A percentile compares a stretch with the other conserved stretches of the same genome.
phyloP scores from a whole-genome alignment of 176 grass and related monocot genomes.

The Bonia amplexicaulis region DNA sequence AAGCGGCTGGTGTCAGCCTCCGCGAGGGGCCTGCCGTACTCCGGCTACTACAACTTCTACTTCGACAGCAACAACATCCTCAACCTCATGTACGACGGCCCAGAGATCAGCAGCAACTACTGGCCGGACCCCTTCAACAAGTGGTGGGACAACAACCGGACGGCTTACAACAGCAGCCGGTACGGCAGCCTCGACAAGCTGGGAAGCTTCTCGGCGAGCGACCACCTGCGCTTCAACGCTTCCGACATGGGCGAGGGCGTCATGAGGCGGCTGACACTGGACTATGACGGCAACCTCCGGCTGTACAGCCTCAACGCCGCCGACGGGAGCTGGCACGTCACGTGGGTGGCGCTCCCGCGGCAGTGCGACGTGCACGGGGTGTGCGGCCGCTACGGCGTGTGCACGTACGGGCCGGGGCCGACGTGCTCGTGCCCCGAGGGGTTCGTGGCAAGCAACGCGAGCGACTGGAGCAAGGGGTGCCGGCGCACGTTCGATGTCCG shows the following conservation, averaged over 20 bases:
- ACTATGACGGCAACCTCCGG: constrained; percentile 77
- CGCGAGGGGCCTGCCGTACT: constrained; percentile 34
- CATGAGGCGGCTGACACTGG: constrained; percentile 58
- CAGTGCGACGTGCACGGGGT: constrained; percentile 54
- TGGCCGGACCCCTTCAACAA: constrained; percentile 45
- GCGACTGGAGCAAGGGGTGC: constrained; percentile 76
- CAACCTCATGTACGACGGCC: constrained; percentile 57
- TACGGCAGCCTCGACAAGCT: constrained; percentile 30
- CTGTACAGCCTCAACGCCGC: constrained; percentile 49
- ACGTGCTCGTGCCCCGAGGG: constrained; percentile 46
- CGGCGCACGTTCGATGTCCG: constrained; percentile 26
- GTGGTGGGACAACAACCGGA: constrained; percentile 56
- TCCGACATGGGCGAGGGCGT: constrained; percentile 44
- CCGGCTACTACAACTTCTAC: constrained; percentile 52
- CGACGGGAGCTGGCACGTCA: constrained; percentile 31
- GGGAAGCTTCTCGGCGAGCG: constrained; percentile 53
- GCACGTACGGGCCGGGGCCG: constrained; percentile 25
- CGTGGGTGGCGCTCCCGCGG: constrained; percentile 46
- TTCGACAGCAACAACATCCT: constrained; percentile 70
- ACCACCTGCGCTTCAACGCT: constrained; percentile 41
- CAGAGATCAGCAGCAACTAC: constrained; percentile 65
- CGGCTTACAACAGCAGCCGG: constrained; percentile 50
- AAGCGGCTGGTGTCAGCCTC: constrained; percentile 45
- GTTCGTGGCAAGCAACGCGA: constrained; percentile 31
- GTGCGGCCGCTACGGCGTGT: constrained; percentile 56